Evolutionary conservation across 129 eudicot genomes (phyloP), one percentile per base, ranked within the genome.

Genomic region (Logfia minima): DNA sequence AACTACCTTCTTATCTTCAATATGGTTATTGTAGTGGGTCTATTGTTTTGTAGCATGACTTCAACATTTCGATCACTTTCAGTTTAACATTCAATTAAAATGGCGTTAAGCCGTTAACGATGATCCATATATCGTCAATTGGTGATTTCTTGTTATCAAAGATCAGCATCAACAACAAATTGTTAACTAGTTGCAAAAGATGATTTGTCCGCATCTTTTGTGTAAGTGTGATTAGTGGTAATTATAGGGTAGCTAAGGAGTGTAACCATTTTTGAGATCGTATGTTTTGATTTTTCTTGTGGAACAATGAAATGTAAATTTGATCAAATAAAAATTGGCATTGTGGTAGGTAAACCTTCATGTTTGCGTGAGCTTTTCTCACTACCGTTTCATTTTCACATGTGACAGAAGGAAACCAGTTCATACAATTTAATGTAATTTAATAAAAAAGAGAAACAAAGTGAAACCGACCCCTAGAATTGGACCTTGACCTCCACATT

Each of bases 21-120:
- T 32, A 32, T 32, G 35, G 35, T 32, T 35, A 35, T 35, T 35
- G 9, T 0, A 0, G 48, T 34, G 23, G 71, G 48, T 26, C 48
- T 0, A 11, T 3, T 32, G 53, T 37, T 21, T 67, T 24, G 17
- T 39, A 67, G 41, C n/a, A 19, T 67, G 52, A 67, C 72, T 35
- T 67, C 72, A 35, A 37, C 72, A 67, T 11, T 37, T 67, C 72
- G 26, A 24, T 24, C 26, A 67, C 72, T 67, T 37, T 67, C 72
- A 8, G 72, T 67, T 67, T 67, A 7, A 24, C 52, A 66, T 66
- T 66, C 3, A 24, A 24, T 24, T 24, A 24, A 24, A 24, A 24
- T 24, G 26, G 26, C 26, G 26, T 24, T 24, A 24, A 24, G 26
- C 26, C 26, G 26, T 24, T 24, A 24, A 24, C 52, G 51, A 67